Evolutionary conservation across 495 filamentous ascomycete species (phyloP).

Genomic region (Lasiosphaeria ovina): DNA sequence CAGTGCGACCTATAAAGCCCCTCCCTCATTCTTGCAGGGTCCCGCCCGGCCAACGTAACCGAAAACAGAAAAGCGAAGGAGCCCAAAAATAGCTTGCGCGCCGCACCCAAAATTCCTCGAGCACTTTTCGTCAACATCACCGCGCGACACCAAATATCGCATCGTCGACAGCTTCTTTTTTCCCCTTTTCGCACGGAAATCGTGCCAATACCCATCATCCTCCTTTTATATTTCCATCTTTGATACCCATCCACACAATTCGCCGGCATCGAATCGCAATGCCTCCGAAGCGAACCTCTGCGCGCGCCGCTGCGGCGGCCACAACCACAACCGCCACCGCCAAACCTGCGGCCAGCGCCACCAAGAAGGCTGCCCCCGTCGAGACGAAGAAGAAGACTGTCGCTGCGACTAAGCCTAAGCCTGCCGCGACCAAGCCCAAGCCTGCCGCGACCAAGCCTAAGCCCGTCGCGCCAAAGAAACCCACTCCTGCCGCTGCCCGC

Average conservation of each 20-base stretch:
- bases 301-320: slow-evolving; percentile 15
- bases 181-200: not conserved
- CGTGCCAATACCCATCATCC: too few species aligned
- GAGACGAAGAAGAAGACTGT: slow-evolving; percentile 10
- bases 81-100: slow-evolving; percentile 1
- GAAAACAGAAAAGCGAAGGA: not conserved
- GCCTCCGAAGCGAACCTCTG: slow-evolving; percentile 30
- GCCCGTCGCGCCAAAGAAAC: slow-evolving; percentile 10
- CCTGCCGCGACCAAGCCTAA: not conserved
- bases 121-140: not conserved
- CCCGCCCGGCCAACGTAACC: not conserved
- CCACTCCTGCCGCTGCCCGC: slow-evolving; percentile 43
- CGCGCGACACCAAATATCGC: not conserved
- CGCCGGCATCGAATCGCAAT: slow-evolving; percentile 11
- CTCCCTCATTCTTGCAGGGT: too few species aligned
- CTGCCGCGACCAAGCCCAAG: slow-evolving; percentile 11
- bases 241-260: not conserved
- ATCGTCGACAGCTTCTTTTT: not conserved
- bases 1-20: too few species aligned
- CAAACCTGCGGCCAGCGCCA: slow-evolving; percentile 29
- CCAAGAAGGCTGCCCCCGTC: slow-evolving; percentile 23
- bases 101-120: not conserved
- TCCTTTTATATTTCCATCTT: not conserved
- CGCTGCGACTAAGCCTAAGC: slow-evolving; percentile 19
- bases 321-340: slow-evolving; percentile 14